phyloP scores from a whole-genome alignment of 2,329 filamentous ascomycete species.

The Rutstroemia sp. region DNA sequence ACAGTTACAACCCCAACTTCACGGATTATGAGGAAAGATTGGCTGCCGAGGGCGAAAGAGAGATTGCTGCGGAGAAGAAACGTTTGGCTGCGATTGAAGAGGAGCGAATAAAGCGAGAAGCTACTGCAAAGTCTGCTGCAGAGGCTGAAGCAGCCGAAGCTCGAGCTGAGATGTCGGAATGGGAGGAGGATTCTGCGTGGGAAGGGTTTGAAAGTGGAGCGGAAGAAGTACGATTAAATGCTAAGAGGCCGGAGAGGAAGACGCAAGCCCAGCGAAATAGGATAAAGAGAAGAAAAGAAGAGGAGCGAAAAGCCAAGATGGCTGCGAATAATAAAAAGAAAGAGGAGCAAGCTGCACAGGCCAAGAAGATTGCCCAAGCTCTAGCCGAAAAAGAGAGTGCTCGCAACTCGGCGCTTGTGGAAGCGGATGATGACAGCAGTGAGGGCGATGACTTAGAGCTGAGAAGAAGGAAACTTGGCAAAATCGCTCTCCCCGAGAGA shows the following conservation, averaged over 20 bases:
- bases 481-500: slow-evolving; percentile 67
- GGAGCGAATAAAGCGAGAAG: slow-evolving; percentile 60
- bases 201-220: slow-evolving; percentile 80
- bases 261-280: slow-evolving; percentile 81
- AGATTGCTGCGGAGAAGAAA: slow-evolving; percentile 69
- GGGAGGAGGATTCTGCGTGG: slow-evolving; percentile 87
- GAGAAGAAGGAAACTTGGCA: slow-evolving; percentile 67
- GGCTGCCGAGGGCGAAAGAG: slow-evolving; percentile 67
- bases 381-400: slow-evolving; percentile 50
- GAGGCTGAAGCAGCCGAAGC: slow-evolving; percentile 68
- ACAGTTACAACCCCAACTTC: slow-evolving; percentile 88
- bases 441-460: slow-evolving; percentile 57
- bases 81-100: slow-evolving; percentile 60
- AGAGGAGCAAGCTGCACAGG: slow-evolving; percentile 61
- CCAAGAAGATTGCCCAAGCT: slow-evolving; percentile 63
- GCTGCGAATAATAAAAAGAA: slow-evolving; percentile 68
- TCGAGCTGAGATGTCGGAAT: slow-evolving; percentile 57
- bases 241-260: slow-evolving; percentile 77
- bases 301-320: slow-evolving; percentile 69
- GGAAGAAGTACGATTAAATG: slow-evolving; percentile 55
- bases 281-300: slow-evolving; percentile 80
- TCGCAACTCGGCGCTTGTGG: slow-evolving; percentile 35
- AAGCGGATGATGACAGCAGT: slow-evolving; percentile 41
- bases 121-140: slow-evolving; percentile 61
- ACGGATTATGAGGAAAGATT: slow-evolving; percentile 77